Percentiles rank a stretch among this genome's conserved stretches.
phyloP scores from a whole-genome alignment of 2,329 filamentous ascomycete species.

The Coleophoma crateriformis region DNA sequence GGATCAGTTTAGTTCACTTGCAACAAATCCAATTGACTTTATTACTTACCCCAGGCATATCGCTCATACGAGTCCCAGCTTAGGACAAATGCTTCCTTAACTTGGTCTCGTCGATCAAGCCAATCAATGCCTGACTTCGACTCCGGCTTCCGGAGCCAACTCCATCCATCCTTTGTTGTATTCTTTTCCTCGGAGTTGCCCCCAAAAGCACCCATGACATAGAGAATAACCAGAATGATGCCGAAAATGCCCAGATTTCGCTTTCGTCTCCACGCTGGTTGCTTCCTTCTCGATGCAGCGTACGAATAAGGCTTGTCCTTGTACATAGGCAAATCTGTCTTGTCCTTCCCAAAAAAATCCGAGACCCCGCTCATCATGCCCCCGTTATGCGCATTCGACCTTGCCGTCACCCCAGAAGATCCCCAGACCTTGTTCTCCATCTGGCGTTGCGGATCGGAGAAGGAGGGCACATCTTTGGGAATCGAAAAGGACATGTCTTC shows the following conservation, averaged over 20 bases:
- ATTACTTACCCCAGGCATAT: conserved; percentile 77
- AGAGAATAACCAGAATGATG: conserved; percentile 55
- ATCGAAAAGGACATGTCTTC: conserved; percentile 58
- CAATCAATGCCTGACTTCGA: conserved; percentile 55
- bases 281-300: conserved; percentile 51
- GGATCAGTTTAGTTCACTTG: too few relatives aligned
- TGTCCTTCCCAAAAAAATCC: conserved; percentile 56
- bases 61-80: conserved; percentile 93
- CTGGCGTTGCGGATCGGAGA: conserved; percentile 57
- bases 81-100: conserved; percentile 83
- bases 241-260: conserved; percentile 47
- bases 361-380: conserved; percentile 47
- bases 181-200: conserved; percentile 23
- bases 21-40: background rate
- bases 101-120: conserved; percentile 69
- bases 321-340: conserved; percentile 77
- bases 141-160: conserved; percentile 49
- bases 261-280: conserved; percentile 59
- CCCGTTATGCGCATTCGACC: conserved; percentile 23
- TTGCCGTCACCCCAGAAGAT: conserved; percentile 39
- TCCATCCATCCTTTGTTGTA: conserved; percentile 42
- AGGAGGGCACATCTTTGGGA: conserved; percentile 65
- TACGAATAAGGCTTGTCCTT: conserved; percentile 95
- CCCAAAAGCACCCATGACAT: conserved; percentile 61
- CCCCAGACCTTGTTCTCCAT: conserved; percentile 65